A percentile compares a stretch with the other conserved stretches of the same genome.
phyloP scores from a whole-genome alignment of 257 asterid species.

The Striga asiatica region DNA sequence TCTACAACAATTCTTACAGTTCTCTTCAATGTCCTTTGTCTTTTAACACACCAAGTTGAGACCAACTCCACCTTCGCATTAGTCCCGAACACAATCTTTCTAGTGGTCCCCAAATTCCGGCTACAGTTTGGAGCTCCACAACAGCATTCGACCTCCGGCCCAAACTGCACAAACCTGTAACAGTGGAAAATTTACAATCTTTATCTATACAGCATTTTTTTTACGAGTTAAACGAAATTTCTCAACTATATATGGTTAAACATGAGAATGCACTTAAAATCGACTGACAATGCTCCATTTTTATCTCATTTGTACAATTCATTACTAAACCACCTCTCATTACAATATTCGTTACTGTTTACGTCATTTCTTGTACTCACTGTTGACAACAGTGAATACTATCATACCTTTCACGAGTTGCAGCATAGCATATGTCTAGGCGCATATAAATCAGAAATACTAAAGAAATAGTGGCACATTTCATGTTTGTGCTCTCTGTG shows the following conservation, averaged over 20 bases:
- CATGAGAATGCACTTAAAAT: too few species aligned
- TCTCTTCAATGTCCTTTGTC: conserved; percentile 52
- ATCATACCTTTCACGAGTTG: too few species aligned
- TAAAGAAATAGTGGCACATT: background rate
- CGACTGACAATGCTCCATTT: too few species aligned
- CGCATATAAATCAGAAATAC: background rate
- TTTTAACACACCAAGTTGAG: conserved; percentile 57
- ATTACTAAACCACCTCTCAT: too few species aligned
- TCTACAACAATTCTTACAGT: conserved; percentile 15
- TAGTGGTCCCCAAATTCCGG: conserved; percentile 67
- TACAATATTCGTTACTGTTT: too few species aligned
- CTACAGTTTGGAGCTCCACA: conserved; percentile 77
- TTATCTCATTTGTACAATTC: too few species aligned
- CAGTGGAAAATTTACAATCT: conserved; percentile 1
- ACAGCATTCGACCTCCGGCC: conserved; percentile 74
- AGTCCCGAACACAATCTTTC: conserved; percentile 28
- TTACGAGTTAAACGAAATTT: too few species aligned
- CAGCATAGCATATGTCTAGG: too few species aligned
- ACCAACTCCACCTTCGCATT: conserved; percentile 16
- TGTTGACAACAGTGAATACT: too few species aligned
- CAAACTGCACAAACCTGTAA: conserved; percentile 76
- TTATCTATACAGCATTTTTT: background rate
- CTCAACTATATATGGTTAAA: too few species aligned
- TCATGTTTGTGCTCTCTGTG: background rate
- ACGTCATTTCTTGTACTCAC: too few species aligned